Conservation (phyloP, 129 eudicot genomes). For the Centella asiatica region DNA sequence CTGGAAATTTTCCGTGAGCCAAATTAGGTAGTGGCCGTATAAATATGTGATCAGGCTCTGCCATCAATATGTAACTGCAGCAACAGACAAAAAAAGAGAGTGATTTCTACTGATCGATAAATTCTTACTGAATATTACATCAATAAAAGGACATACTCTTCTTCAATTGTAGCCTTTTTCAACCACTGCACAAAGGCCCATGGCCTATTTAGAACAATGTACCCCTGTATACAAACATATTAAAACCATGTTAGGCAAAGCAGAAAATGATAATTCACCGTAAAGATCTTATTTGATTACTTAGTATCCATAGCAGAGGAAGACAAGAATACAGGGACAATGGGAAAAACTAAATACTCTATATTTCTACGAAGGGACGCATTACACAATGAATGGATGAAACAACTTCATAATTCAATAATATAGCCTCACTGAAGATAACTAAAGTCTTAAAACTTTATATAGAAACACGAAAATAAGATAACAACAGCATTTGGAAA, state of each 20-base stretch:
- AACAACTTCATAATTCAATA: no score
- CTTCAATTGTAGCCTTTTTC: constrained; percentile 53
- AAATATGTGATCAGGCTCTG: constrained; percentile 73
- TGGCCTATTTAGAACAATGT: constrained; percentile 65
- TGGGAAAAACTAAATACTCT: no score
- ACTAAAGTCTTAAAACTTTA: no score
- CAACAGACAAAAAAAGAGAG: constrained; percentile 8
- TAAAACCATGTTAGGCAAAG: constrained; percentile 12
- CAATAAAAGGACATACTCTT: constrained; percentile 40
- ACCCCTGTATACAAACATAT: constrained; percentile 45
- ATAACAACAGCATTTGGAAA: no score
- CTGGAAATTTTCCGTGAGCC: constrained; percentile 54
- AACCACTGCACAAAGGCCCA: constrained; percentile 88
- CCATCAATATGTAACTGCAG: constrained; percentile 64
- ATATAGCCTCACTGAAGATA: no score
- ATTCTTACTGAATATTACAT: neutral
- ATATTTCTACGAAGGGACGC: no score
- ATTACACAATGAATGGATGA: no score
- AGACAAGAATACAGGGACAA: no score
- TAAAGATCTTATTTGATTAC: neutral
- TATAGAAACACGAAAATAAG: no score
- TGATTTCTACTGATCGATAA: constrained; percentile 3
- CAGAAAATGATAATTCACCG: neutral
- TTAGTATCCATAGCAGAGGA: neutral
- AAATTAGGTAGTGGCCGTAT: constrained; percentile 61